Percentiles rank a stretch among this genome's conserved stretches.
These are phyloP conservation scores for Saccharomycopsis oosterbeekiorum DNA, from an alignment of 805 yeast genomes.

Conservation along the genomic window DNA sequence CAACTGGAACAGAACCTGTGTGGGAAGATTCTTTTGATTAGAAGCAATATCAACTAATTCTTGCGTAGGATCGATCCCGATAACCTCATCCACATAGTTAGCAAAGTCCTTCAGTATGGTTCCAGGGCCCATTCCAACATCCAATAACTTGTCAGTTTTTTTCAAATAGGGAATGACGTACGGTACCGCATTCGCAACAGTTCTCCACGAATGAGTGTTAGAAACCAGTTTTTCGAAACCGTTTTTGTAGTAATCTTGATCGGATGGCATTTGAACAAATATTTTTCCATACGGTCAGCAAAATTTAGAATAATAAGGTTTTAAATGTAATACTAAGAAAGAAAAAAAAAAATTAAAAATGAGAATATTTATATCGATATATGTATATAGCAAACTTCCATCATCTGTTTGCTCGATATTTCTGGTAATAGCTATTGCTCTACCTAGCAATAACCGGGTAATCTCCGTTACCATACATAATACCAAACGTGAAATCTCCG, in stretches of 20 bases:
- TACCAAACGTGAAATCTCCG: too few species aligned
- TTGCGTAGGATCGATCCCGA: constrained; percentile 28
- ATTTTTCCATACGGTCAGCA: neutral
- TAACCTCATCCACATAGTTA: constrained; percentile 25
- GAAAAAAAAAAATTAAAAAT: too few species aligned
- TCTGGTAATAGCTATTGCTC: too few species aligned
- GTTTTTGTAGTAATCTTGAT: constrained; percentile 24
- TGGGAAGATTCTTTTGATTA: constrained; percentile 7
- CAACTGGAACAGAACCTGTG: constrained; percentile 24
- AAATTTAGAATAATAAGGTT: too few species aligned
- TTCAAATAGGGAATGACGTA: constrained; percentile 25
- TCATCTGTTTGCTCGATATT: too few species aligned
- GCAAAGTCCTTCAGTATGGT: constrained; percentile 30
- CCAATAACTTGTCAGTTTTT: constrained; percentile 25
- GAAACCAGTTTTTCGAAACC: constrained; percentile 23
- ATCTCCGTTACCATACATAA: too few species aligned
- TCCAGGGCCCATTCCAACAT: constrained; percentile 38
- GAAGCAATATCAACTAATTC: constrained; percentile 26
- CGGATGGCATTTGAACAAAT: neutral
- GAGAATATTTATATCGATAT: too few species aligned
- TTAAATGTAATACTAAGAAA: too few species aligned
- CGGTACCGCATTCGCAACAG: constrained; percentile 25
- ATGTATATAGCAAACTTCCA: too few species aligned
- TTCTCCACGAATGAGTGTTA: constrained; percentile 29
- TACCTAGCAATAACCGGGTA: too few species aligned